Evolutionary conservation across 768 basidiomycete genomes (phyloP).

Genomic region (Pleurotus citrinopileatus): DNA sequence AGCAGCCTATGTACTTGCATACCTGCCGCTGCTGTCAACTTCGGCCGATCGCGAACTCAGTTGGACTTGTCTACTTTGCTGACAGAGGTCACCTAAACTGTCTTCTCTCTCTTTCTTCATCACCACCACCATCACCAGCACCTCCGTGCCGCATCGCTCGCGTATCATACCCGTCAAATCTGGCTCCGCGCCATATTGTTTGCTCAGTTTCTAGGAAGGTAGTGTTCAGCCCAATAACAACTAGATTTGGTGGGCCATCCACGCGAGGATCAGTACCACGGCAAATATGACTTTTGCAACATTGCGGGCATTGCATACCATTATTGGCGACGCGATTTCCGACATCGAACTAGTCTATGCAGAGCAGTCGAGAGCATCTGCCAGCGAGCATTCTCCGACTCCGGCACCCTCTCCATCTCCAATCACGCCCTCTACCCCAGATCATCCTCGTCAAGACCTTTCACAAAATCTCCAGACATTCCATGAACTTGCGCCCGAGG

Average conservation of each 20-base stretch:
- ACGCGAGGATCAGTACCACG: too few species aligned
- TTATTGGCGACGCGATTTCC: constrained; percentile 66
- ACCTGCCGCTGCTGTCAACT: neutral
- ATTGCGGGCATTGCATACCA: constrained; percentile 59
- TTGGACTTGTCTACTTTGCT: neutral
- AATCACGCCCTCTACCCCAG: constrained; percentile 10
- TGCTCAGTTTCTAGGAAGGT: too few species aligned
- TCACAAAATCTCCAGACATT: neutral
- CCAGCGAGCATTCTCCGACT: constrained; percentile 7
- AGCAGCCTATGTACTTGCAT: neutral
- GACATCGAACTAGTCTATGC: constrained; percentile 64
- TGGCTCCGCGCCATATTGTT: too few species aligned
- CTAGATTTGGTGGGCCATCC: too few species aligned
- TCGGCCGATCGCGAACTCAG: constrained; percentile 8
- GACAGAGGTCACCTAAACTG: neutral
- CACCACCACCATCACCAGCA: neutral
- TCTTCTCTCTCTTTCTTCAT: neutral
- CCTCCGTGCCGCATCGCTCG: neutral
- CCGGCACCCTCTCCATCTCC: constrained; percentile 18
- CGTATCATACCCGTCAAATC: neutral
- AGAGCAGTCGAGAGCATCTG: neutral
- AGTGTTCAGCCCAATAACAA: too few species aligned
- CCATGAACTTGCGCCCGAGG: neutral
- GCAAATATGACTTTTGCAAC: constrained; percentile 60
- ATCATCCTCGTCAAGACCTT: constrained; percentile 8